Conservation (phyloP, 495 filamentous ascomycete species). For the Penicillium maclennaniae region DNA sequence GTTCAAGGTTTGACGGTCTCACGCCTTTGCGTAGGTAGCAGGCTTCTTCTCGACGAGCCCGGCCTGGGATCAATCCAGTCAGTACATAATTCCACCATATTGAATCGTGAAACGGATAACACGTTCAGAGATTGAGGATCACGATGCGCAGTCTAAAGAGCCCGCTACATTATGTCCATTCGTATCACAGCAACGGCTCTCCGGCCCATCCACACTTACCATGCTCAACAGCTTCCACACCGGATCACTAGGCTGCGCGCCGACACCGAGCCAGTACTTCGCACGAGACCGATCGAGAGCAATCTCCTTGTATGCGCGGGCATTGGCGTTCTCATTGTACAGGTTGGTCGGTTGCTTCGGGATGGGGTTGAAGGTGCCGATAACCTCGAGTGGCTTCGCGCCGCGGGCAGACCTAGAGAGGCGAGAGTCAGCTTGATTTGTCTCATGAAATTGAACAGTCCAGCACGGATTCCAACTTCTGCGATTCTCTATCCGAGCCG, state of each 20-base stretch:
- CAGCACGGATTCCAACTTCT: neutral
- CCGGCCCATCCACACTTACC: slow-evolving; percentile 51
- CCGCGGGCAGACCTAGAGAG: slow-evolving; percentile 61
- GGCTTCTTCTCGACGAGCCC: slow-evolving; percentile 31
- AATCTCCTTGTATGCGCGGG: slow-evolving; percentile 78
- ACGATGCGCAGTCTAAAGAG: neutral
- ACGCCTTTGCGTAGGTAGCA: slow-evolving; percentile 24
- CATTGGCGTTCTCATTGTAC: slow-evolving; percentile 55
- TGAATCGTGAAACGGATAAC: neutral
- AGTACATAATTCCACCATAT: neutral
- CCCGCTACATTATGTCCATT: neutral
- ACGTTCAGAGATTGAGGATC: neutral
- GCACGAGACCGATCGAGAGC: slow-evolving; percentile 75
- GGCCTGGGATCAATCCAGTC: slow-evolving; percentile 15
- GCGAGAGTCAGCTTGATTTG: slow-evolving; percentile 1
- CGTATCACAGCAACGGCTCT: neutral
- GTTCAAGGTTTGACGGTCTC: neutral
- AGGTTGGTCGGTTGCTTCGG: slow-evolving; percentile 62
- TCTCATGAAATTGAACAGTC: neutral
- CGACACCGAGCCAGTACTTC: slow-evolving; percentile 95
- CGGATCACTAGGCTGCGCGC: slow-evolving; percentile 86
- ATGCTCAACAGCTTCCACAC: slow-evolving; percentile 81
- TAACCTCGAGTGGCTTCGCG: slow-evolving; percentile 85
- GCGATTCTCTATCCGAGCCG: neutral
- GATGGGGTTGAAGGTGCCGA: slow-evolving; percentile 91